phyloP scores from a whole-genome alignment of 2,329 filamentous ascomycete genomes.

The Calonectria crousiana region DNA sequence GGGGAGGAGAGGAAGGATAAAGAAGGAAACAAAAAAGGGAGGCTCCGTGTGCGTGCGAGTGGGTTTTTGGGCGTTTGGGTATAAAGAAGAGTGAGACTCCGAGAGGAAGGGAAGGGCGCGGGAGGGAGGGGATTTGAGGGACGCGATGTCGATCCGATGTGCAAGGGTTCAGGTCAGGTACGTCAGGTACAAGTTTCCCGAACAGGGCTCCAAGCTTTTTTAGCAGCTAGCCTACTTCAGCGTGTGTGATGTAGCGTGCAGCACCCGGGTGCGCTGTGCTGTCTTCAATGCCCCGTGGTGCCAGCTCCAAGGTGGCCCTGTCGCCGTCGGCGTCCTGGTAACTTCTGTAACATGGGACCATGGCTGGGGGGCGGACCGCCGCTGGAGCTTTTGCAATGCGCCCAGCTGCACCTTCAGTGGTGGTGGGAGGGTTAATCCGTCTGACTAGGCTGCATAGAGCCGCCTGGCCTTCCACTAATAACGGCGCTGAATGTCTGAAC shows the following conservation, averaged over 20 bases:
- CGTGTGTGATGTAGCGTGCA: not conserved
- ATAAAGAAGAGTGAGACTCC: conserved; percentile 23
- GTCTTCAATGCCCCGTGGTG: not conserved
- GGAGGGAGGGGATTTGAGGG: not conserved
- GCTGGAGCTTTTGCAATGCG: conserved; percentile 2
- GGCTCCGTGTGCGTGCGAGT: not conserved
- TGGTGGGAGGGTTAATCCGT: not conserved
- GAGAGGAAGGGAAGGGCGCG: not conserved
- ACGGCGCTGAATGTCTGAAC: not conserved
- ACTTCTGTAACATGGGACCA: conserved; percentile 6
- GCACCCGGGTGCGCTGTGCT: not conserved
- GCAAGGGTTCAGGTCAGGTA: conserved; percentile 13
- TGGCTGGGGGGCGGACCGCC: not conserved
- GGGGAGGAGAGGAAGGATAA: conserved; percentile 6
- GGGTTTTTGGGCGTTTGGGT: conserved; percentile 14
- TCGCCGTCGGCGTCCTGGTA: not conserved
- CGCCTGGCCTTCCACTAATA: conserved; percentile 10
- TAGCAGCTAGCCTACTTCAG: not conserved
- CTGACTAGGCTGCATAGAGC: conserved; percentile 1
- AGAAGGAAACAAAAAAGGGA: not conserved
- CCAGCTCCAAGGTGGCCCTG: conserved; percentile 1
- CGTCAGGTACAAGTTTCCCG: conserved; percentile 12
- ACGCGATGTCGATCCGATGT: conserved; percentile 19
- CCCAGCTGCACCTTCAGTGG: not conserved
- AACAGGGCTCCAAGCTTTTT: not conserved